Conservation (phyloP, 148 eudicot species). For the Cornus kousa region DNA sequence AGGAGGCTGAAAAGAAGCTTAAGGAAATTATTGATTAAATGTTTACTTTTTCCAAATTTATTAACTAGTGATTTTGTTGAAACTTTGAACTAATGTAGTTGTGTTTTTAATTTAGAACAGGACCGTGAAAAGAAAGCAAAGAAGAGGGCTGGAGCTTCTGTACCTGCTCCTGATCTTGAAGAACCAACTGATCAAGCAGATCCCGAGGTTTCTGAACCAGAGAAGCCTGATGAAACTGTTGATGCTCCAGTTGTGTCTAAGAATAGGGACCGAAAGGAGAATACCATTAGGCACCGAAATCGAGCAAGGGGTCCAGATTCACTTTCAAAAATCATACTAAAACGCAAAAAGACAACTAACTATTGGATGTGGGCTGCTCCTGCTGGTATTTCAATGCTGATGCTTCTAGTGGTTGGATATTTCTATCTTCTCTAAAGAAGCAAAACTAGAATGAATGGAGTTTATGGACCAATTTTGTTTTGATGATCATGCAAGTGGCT, state of each 20-base stretch:
- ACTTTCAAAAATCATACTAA: slow-evolving; percentile 56
- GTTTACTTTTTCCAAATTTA: not conserved
- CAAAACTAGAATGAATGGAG: not conserved
- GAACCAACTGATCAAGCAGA: slow-evolving; percentile 39
- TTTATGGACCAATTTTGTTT: not conserved
- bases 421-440: slow-evolving; percentile 15
- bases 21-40: slow-evolving; percentile 46
- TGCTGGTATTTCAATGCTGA: slow-evolving; percentile 24
- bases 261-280: slow-evolving; percentile 49
- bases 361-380: slow-evolving; percentile 65
- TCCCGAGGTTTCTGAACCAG: slow-evolving; percentile 34
- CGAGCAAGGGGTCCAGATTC: slow-evolving; percentile 45
- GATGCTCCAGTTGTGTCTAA: slow-evolving; percentile 40
- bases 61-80: not conserved
- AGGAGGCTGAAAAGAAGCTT: slow-evolving; percentile 92
- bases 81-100: slow-evolving; percentile 3
- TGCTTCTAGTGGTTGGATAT: slow-evolving; percentile 53
- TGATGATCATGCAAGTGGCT: not conserved
- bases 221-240: slow-evolving; percentile 34
- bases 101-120: slow-evolving; percentile 28
- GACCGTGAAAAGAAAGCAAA: slow-evolving; percentile 72
- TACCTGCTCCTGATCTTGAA: slow-evolving; percentile 35
- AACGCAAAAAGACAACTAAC: slow-evolving; percentile 66
- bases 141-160: slow-evolving; percentile 58
- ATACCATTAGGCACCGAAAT: slow-evolving; percentile 29